Evolutionary conservation across 75 land plant genomes (phyloP).

Genomic region (Picea sitchensis): DNA sequence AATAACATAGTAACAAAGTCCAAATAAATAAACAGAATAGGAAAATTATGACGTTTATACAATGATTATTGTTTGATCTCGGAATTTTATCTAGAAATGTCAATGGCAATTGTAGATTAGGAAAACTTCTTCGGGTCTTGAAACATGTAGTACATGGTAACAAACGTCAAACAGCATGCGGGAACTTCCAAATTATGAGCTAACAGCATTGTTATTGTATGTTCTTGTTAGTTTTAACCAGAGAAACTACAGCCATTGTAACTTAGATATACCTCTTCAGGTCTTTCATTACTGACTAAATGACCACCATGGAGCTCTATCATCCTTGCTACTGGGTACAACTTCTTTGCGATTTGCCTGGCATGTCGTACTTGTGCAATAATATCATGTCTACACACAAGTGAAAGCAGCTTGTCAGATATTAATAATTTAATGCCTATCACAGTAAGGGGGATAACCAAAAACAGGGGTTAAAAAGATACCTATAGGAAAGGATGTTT

Average conservation of each 20-base stretch:
- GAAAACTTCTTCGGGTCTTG: too few species aligned
- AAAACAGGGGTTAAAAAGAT: neutral
- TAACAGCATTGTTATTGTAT: too few species aligned
- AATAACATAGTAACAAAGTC: too few species aligned
- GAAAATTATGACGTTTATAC: too few species aligned
- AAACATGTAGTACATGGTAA: too few species aligned
- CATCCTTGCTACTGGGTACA: constrained; percentile 74
- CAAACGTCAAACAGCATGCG: too few species aligned
- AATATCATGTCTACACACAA: constrained; percentile 62
- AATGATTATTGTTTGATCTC: too few species aligned
- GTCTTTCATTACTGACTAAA: constrained; percentile 88
- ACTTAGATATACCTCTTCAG: constrained; percentile 61
- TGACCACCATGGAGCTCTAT: constrained; percentile 93
- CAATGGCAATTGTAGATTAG: too few species aligned
- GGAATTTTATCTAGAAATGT: too few species aligned
- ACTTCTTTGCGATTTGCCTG: constrained; percentile 63
- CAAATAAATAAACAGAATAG: too few species aligned
- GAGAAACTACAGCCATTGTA: neutral
- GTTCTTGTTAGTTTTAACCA: too few species aligned
- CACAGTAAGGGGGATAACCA: neutral
- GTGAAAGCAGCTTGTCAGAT: neutral
- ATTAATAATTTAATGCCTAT: neutral
- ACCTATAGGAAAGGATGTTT: neutral
- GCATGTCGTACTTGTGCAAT: constrained; percentile 88
- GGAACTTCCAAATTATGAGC: too few species aligned